Evolutionary conservation across 306 rosid genomes (phyloP).

Genomic region (Pyrus betulifolia): DNA sequence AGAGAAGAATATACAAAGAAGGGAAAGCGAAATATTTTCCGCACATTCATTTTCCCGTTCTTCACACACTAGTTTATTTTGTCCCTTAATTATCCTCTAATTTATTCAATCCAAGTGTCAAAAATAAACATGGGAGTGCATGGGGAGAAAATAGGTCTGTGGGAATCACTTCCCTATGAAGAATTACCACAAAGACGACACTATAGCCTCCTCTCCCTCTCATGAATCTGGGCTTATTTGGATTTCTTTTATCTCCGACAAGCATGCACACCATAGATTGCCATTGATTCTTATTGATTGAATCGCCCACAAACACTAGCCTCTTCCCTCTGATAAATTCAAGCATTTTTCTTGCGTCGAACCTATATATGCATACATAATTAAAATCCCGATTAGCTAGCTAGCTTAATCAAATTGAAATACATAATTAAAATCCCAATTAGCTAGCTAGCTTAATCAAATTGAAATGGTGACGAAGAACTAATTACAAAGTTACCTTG

Average conservation of each 20-base stretch:
- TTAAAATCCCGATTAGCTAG: neutral
- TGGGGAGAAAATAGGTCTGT: no score
- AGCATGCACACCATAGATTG: constrained; percentile 90
- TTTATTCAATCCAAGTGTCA: no score
- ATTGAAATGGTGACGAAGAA: neutral
- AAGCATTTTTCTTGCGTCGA: constrained; percentile 84
- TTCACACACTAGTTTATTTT: no score
- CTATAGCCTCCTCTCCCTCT: constrained; percentile 71
- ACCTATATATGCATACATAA: constrained; percentile 36
- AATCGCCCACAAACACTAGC: constrained; percentile 93
- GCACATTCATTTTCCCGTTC: no score
- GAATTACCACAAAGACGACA: constrained; percentile 79
- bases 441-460: neutral
- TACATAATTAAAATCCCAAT: neutral
- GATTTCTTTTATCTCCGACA: constrained; percentile 58
- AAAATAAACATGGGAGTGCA: no score
- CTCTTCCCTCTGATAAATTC: constrained; percentile 82
- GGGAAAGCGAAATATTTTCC: no score
- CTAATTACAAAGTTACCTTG: constrained; percentile 37
- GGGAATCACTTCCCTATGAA: neutral
- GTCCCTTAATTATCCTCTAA: no score
- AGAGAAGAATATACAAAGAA: neutral
- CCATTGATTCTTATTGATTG: constrained; percentile 92
- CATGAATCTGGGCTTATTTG: constrained; percentile 63
- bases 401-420: neutral